Conservation (phyloP, 2,329 filamentous ascomycete species). For the Talaromyces sp. region DNA sequence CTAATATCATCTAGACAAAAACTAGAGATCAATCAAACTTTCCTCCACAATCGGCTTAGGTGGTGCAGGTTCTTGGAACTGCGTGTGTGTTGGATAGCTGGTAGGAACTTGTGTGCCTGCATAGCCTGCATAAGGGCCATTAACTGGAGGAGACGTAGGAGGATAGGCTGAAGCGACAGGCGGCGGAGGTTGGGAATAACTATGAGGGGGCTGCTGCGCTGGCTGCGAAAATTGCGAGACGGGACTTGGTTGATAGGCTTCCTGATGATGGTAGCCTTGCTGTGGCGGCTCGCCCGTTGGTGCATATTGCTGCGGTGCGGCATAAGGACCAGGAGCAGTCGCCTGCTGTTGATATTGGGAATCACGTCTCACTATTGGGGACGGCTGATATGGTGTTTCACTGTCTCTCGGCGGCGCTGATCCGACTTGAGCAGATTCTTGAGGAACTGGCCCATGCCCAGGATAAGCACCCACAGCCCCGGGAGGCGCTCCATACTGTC, state of each 20-base stretch:
- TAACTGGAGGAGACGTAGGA: constrained; percentile 3
- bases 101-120: constrained; percentile 8
- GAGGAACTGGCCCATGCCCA: constrained; percentile 12
- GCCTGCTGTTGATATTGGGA: constrained; percentile 11
- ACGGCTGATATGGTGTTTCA: constrained; percentile 10
- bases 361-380: constrained; percentile 8
- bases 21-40: constrained; percentile 27
- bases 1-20: neutral
- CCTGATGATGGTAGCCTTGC: constrained; percentile 8
- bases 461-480: constrained; percentile 14
- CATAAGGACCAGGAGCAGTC: constrained; percentile 2
- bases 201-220: constrained; percentile 17
- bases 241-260: constrained; percentile 4
- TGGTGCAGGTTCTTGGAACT: constrained; percentile 17
- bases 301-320: neutral
- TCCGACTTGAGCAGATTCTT: constrained; percentile 13
- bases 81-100: constrained; percentile 13
- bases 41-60: constrained; percentile 23
- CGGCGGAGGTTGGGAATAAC: constrained; percentile 15
- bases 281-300: constrained; percentile 4
- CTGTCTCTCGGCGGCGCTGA: constrained; percentile 3
- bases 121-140: constrained; percentile 14
- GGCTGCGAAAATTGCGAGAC: constrained; percentile 1
- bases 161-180: neutral
- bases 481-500: constrained; percentile 14